Conservation (phyloP, 345 rosid genomes). For the Populus alba region DNA sequence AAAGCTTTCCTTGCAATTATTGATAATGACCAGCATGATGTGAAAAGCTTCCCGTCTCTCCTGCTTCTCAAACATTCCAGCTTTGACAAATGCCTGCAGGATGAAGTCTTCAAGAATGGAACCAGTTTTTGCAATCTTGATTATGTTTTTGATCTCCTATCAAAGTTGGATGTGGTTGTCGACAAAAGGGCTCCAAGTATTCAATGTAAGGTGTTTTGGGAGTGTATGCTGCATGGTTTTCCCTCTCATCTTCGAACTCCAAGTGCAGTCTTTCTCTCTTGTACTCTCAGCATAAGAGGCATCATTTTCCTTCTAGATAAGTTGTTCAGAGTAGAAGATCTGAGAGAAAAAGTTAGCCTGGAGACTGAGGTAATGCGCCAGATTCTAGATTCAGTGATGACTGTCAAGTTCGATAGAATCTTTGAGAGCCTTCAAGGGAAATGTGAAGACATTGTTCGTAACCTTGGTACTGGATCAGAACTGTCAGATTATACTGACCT, state of each 20-base stretch:
- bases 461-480: constrained; percentile 45
- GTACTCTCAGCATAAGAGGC: constrained; percentile 61
- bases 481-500: constrained; percentile 59
- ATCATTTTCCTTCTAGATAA: constrained; percentile 58
- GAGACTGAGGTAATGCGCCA: constrained; percentile 49
- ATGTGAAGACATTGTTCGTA: constrained; percentile 62
- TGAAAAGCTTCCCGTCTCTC: constrained; percentile 46
- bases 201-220: constrained; percentile 66
- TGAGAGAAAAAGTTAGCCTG: constrained; percentile 34
- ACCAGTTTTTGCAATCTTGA: constrained; percentile 48
- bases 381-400: constrained; percentile 63
- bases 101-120: constrained; percentile 64
- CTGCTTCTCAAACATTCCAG: constrained; percentile 74
- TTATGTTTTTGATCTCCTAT: constrained; percentile 48
- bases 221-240: constrained; percentile 81
- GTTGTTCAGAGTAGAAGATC: constrained; percentile 47
- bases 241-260: constrained; percentile 59
- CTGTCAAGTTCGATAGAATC: constrained; percentile 66
- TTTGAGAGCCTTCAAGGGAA: constrained; percentile 61
- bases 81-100: constrained; percentile 60
- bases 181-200: constrained; percentile 62
- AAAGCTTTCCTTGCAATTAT: constrained; percentile 72
- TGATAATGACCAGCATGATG: constrained; percentile 39
- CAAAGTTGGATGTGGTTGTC: constrained; percentile 50
- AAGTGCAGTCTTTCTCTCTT: constrained; percentile 71